Evolutionary conservation across 2,329 filamentous ascomycete genomes (phyloP), one percentile per base, ranked within the genome.

Genomic region (Colletotrichum higginsianum): DNA sequence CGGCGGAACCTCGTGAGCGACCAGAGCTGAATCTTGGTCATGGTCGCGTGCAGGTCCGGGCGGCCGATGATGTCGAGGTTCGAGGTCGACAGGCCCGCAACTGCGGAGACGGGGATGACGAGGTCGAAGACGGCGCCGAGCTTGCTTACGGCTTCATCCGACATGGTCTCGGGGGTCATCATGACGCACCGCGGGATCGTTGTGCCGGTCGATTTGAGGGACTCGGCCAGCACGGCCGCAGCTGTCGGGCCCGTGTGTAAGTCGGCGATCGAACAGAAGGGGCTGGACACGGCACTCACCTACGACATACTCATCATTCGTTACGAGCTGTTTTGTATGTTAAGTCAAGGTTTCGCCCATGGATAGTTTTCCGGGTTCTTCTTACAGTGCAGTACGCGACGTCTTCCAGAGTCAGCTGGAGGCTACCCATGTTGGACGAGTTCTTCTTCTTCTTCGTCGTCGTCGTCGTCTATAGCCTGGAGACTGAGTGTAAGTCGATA

Each of bases 21-120:
- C 91, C 91, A 93, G 15, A 93, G 83, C 67, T 90, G 87, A 76
- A 93, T 90, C 81, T 93, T 93, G 47, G 91, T 92, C 78, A 93
- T 93, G 57, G 91, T 89, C 58, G 89, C 89, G 71, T 89, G 85
- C 35, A 93, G 84, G 77, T 93, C 91, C 46, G 89, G 87, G 26
- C 91, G 88, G 74, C 90, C 87, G 89, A 93, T 93, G 67, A 92
- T 83, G 80, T 88, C 89, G 64, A 93, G 87, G 74, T 93, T 92
- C 55, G 87, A 46, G 16, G 65, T 35, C 0, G 66, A 46, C 21
- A 60, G 53, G 26, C 58, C 61, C 26, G 61, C 35, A 9, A 76
- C n/a, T 12, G 70, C 30, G 7, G 58, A 30, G 4, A 75, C 73
- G 42, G 74, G 67, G 12, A 76, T 55, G 46, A 75, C 58, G 1